Conservation (phyloP, 2,329 filamentous ascomycete genomes). For the Akanthomyces muscarius region DNA sequence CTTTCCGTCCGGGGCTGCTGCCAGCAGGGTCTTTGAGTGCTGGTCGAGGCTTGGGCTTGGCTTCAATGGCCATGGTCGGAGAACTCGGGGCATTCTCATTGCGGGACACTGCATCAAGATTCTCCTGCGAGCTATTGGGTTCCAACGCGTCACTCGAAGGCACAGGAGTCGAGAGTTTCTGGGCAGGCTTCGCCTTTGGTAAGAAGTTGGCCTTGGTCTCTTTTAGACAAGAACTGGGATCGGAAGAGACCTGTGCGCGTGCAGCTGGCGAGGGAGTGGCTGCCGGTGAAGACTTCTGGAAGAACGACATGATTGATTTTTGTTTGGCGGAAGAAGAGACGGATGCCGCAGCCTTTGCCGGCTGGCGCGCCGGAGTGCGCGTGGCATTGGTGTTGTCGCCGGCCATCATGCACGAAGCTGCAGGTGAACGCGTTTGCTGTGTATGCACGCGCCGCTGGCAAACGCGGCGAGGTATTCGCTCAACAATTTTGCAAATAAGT, state of each 20-base stretch:
- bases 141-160: constrained; percentile 75
- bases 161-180: constrained; percentile 58
- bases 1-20: constrained; percentile 79
- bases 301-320: constrained; percentile 42
- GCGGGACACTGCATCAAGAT: constrained; percentile 44
- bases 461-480: not conserved
- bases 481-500: not conserved
- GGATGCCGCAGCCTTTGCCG: constrained; percentile 25
- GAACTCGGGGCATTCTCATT: constrained; percentile 48
- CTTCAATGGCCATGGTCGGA: constrained; percentile 40
- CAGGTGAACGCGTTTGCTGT: constrained; percentile 6
- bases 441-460: not conserved
- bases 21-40: constrained; percentile 39
- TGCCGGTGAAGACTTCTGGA: constrained; percentile 38
- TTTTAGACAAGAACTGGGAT: constrained; percentile 35
- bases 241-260: constrained; percentile 31
- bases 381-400: constrained; percentile 27
- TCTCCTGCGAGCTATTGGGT: constrained; percentile 65
- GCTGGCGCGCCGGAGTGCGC: constrained; percentile 32
- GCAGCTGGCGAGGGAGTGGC: constrained; percentile 31
- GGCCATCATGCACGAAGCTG: constrained; percentile 26
- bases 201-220: constrained; percentile 41
- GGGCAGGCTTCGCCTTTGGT: constrained; percentile 28
- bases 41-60: constrained; percentile 38
- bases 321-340: constrained; percentile 36